Base-by-base conservation (phyloP, 805 yeast species). In the Henningerozyma blattae region DNA sequence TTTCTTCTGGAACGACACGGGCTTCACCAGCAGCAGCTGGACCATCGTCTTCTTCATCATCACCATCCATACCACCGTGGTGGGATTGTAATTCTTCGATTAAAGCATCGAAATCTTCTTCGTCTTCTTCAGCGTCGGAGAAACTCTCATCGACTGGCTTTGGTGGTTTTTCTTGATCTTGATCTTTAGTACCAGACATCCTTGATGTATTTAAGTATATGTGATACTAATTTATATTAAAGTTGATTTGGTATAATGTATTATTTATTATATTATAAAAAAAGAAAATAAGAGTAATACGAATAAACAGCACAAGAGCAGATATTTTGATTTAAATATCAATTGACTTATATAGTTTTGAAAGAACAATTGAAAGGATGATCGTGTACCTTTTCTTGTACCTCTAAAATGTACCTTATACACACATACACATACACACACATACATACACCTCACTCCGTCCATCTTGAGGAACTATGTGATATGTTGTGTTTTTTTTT, bases 1-100 rank as follows among this genome's bases (percentile, higher is more conserved):
- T 63, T 56, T 81, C 93, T 50, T 84, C 94, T 35, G 94, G 93
- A 34, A 84, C 84, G 41, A 80, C 80, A 61, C 78, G 75, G 60
- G 75, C 72, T 34, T 74, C 68, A 42, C 68, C 68, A 42, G 68
- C 73, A 28, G 70, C 75, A 38, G 49, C 59, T 27, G 45, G 54
- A 27, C 49, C 62, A 17, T 56, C 65, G 27, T 54, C 65, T 29
- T 64, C 75, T 30, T 64, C 72, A 18, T 63, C 77, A 3, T 61
- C 74, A 4, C 54, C 72, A 10, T 56, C 72, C 20, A 52, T 70
- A 26, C 30, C 52, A 47, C 68, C 74, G 45, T 65, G 67, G 58
- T 75, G 63, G 34, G 70, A 65, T 65, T 84, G 94, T 52, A 85
- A 68, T 50, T 84, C 94, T 44, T 72, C 68, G 47, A 78, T 72